Percentiles rank a stretch among this genome's conserved stretches.
phyloP scores from a whole-genome alignment of 129 eudicot genomes.

The Ambrosia trifida region DNA sequence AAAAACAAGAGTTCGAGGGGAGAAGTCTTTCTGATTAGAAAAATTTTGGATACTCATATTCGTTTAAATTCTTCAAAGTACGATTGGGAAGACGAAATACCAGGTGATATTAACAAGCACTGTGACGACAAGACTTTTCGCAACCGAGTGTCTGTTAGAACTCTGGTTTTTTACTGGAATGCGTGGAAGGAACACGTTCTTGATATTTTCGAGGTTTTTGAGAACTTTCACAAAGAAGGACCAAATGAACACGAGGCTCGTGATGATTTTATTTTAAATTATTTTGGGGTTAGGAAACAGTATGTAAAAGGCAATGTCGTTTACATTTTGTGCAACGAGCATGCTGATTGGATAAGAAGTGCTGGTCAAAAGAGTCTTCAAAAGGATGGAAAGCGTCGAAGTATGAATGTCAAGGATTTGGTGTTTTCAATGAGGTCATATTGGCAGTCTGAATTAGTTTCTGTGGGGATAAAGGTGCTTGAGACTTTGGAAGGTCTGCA shows the following conservation, averaged over 20 bases:
- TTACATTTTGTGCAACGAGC: conserved; percentile 39
- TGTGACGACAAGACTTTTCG: conserved; percentile 34
- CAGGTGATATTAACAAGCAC: conserved; percentile 5
- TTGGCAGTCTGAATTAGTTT: conserved; percentile 50
- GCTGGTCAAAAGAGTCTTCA: conserved; percentile 33
- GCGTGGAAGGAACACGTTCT: conserved; percentile 39
- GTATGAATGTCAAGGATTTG: conserved; percentile 37
- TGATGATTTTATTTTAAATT: conserved; percentile 48
- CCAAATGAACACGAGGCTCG: conserved; percentile 9
- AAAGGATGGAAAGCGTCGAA: conserved; percentile 30
- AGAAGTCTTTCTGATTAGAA: conserved; percentile 38
- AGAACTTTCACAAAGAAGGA: conserved; percentile 30
- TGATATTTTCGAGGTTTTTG: conserved; percentile 37
- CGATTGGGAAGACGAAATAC: conserved; percentile 46
- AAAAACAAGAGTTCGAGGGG: conserved; percentile 33
- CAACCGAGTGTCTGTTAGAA: conserved; percentile 45
- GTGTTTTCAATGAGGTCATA: conserved; percentile 34
- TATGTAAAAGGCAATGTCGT: conserved; percentile 1
- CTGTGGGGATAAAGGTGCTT: conserved; percentile 50
- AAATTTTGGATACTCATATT: conserved; percentile 50
- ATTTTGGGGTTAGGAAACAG: conserved; percentile 55
- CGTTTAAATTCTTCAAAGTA: conserved; percentile 34
- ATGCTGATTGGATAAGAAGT: conserved; percentile 58
- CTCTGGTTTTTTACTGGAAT: conserved; percentile 56
- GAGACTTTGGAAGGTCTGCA: conserved; percentile 42